Conservation (phyloP, 2,329 filamentous ascomycete genomes). For the Xylariaceae sp. region DNA sequence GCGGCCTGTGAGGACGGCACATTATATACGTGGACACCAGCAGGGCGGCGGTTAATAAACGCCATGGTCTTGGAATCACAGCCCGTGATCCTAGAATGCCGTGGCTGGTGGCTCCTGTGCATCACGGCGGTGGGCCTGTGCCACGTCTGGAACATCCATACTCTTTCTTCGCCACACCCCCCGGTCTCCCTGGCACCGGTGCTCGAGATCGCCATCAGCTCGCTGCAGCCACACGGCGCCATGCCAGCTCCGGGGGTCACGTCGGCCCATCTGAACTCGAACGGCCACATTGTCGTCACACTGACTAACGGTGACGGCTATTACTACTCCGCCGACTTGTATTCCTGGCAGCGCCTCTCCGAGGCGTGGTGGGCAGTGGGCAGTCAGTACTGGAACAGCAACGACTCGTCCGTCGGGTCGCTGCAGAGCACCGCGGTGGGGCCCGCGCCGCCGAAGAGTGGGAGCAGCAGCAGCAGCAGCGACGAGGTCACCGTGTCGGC, state of each 20-base stretch:
- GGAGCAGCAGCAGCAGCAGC: constrained; percentile 32
- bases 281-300: constrained; percentile 79
- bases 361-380: constrained; percentile 98
- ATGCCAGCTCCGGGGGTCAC: constrained; percentile 78
- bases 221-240: constrained; percentile 66
- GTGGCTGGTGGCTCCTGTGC: constrained; percentile 82
- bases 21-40: constrained; percentile 85
- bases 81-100: constrained; percentile 85
- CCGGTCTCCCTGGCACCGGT: constrained; percentile 84
- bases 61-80: constrained; percentile 84
- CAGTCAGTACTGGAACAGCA: constrained; percentile 98
- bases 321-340: constrained; percentile 78
- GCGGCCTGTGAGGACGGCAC: constrained; percentile 90
- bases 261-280: constrained; percentile 83
- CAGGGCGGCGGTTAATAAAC: constrained; percentile 77
- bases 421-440: constrained; percentile 65
- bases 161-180: constrained; percentile 75
- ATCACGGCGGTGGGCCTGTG: constrained; percentile 83
- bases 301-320: constrained; percentile 93
- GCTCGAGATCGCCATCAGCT: constrained; percentile 76
- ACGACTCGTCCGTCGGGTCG: constrained; percentile 79
- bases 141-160: constrained; percentile 88
- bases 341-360: constrained; percentile 88
- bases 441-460: constrained; percentile 40
- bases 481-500: constrained; percentile 63